Base-by-base conservation (phyloP, 495 filamentous ascomycete species). In the Durotheca rogersii region DNA sequence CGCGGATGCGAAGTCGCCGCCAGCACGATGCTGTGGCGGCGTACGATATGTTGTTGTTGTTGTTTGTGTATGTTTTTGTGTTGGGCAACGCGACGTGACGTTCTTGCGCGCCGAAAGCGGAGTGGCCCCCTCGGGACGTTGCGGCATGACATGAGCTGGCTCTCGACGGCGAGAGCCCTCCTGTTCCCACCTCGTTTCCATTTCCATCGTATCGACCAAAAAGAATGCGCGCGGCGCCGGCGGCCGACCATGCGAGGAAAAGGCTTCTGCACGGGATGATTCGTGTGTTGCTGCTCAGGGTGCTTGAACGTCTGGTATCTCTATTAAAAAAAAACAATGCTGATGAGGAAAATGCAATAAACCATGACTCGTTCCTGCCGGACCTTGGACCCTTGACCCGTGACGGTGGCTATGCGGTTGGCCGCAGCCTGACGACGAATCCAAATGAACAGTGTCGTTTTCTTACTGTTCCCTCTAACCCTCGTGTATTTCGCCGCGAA, bases 271-370 rank as follows among this genome's bases (percentile, higher is more conserved):
- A n/a, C n/a, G n/a, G 27, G 7, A 23, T 14, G 19, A 32, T 10
- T 29, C 31, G 12, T 33, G 21, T 51, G n/a, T n/a, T n/a, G n/a
- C 20, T 46, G 21, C 14, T 47, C 41, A 19, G 10, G 12, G 16
- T 38, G 33, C 27, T 43, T 30, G 25, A 43, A 47, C 20, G 39
- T 25, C 39, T 21, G 20, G 38, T 39, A 32, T 44, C 42, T 27
- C 41, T 18, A 15, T 17, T 32, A 42, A 39, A 33, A 30, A 42
- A 48, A 51, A 23, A 30, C 51, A 38, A 41, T 23, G 41, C 40
- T 31, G 21, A 11, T 16, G n/a, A n/a, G n/a, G n/a, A n/a, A n/a
- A n/a, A n/a, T n/a, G n/a, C n/a, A 33, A 48, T 27, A 27, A 41
- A 43, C 32, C 38, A 40, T 27, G 9, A 27, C 38, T 43, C 38